Evolutionary conservation across 345 rosid species (phyloP), one percentile per base, ranked within the genome.

Genomic region (Pistacia integerrima): DNA sequence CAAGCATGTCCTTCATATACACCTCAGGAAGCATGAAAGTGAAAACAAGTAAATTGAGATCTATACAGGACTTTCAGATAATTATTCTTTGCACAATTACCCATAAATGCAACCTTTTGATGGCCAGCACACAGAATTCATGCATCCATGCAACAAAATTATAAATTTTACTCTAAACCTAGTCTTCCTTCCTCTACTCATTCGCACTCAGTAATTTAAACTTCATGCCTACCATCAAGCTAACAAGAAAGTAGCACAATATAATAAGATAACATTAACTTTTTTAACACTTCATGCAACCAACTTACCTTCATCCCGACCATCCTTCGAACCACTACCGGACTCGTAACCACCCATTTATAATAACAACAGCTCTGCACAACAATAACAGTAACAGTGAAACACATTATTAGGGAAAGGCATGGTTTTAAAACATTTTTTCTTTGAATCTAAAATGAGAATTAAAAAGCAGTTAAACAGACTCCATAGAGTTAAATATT

Each of bases 281-380:
- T 18, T 4, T 44, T 41, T 56, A 17, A 13, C 10, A 35, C 17
- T 16, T 72, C 59, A 25, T 55, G 56, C 18, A 79, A 63, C 67
- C 64, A 63, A 54, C 74, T 55, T 59, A 87, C 88, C 88, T 58
- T 87, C 88, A 64, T 81, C 85, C n/a, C 64, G 77, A 20, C 81
- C 83, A 65, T 87, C 87, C 46, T 79, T 77, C 14, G 87, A 87
- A 68, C 75, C 78, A 64, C 83, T 74, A 35, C 78, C 84, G 0
- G 86, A 80, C 44, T 80, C 82, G 48, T 73, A 80, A 59, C 79
- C 83, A 69, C 80, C 83, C 88, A 87, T 87, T 51, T 63, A 75
- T 52, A 4, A 18, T 35, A 41, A 46, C 2, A 16, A 66, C 54
- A 57, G 33, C 77, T 16, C 57, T 56, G 17, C 74, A 59, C 57